These are phyloP conservation scores for Geotrichum klebahnii DNA, from an alignment of 1,139 yeast species.

Conservation along the genomic window DNA sequence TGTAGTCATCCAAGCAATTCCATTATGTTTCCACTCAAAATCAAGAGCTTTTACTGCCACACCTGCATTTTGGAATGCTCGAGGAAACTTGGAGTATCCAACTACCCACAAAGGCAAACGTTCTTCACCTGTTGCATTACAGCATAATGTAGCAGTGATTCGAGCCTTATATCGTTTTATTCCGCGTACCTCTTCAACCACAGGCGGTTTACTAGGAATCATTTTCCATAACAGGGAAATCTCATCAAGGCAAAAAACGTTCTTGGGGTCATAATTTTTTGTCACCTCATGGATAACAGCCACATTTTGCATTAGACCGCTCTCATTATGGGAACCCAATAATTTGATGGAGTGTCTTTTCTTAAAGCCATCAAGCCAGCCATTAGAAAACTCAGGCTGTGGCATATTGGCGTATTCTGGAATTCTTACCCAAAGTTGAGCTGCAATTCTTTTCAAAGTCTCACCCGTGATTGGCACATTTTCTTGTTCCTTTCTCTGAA, in stretches of 20 bases:
- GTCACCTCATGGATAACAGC: slow-evolving; percentile 20
- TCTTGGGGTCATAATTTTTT: slow-evolving; percentile 15
- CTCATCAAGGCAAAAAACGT: slow-evolving; percentile 19
- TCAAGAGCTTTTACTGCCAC: slow-evolving; percentile 20
- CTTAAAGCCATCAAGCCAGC: slow-evolving; percentile 22
- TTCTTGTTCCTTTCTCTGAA: slow-evolving; percentile 18
- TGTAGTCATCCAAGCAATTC: slow-evolving; percentile 22
- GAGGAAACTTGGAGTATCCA: slow-evolving; percentile 20
- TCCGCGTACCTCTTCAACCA: slow-evolving; percentile 18
- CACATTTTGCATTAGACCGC: slow-evolving; percentile 16
- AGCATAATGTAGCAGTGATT: slow-evolving; percentile 16
- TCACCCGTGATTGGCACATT: slow-evolving; percentile 18
- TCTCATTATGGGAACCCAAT: slow-evolving; percentile 17
- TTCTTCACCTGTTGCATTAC: slow-evolving; percentile 20
- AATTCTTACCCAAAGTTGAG: slow-evolving; percentile 20
- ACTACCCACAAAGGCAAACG: slow-evolving; percentile 19
- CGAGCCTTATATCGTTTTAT: slow-evolving; percentile 20
- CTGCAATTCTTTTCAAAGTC: slow-evolving; percentile 17
- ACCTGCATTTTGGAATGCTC: slow-evolving; percentile 19
- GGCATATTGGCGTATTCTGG: slow-evolving; percentile 18
- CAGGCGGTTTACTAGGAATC: slow-evolving; percentile 21
- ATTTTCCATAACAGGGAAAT: slow-evolving; percentile 19
- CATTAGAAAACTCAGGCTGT: slow-evolving; percentile 20
- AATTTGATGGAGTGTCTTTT: slow-evolving; percentile 18
- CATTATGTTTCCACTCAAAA: slow-evolving; percentile 22